Conservation (phyloP, 179 eudicot species). For the Amaranthus tricolor region DNA sequence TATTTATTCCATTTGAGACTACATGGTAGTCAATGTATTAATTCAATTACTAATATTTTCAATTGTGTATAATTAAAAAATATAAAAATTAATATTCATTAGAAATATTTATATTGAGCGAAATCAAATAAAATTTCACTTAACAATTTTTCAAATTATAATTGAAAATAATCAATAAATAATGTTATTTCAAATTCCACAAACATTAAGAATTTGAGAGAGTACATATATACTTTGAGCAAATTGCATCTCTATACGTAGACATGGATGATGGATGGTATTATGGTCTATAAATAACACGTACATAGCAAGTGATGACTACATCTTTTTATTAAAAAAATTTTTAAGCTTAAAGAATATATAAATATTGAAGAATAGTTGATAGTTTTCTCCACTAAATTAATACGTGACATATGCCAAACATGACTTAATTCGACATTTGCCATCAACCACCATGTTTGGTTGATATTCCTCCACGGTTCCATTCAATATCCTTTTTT, state of each 20-base stretch:
- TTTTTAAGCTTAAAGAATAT: too few relatives aligned
- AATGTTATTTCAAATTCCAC: not conserved
- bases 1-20: too few relatives aligned
- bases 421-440: not conserved
- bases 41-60: too few relatives aligned
- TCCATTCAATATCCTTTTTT: not conserved
- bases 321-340: too few relatives aligned
- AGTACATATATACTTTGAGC: too few relatives aligned
- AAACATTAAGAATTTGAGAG: too few relatives aligned
- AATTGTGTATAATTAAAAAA: too few relatives aligned
- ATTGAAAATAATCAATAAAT: not conserved
- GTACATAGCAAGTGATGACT: constrained; percentile 6
- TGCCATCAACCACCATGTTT: not conserved
- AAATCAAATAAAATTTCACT: too few relatives aligned
- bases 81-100: too few relatives aligned
- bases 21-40: too few relatives aligned
- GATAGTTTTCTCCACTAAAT: constrained; percentile 7
- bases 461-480: not conserved
- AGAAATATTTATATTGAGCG: too few relatives aligned
- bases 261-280: constrained; percentile 8
- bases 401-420: constrained; percentile 14
- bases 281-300: constrained; percentile 1
- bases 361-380: too few relatives aligned
- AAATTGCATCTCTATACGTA: not conserved
- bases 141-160: not conserved